Evolutionary conservation across 2,329 filamentous ascomycete species (phyloP).

Genomic region (Botrytis fragariae): DNA sequence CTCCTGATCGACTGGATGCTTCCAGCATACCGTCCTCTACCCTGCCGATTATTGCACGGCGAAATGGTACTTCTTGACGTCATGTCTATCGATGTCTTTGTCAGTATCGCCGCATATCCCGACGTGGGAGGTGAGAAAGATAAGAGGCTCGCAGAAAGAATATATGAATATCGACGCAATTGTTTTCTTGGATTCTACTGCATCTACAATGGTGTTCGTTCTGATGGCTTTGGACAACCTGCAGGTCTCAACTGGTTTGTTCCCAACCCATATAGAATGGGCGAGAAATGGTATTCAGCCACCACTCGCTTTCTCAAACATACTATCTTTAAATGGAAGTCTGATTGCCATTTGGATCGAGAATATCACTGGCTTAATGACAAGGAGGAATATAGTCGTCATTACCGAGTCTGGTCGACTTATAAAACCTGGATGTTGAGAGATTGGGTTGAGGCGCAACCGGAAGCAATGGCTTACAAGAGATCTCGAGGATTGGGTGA

Average conservation of each 20-base stretch:
- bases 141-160: not conserved
- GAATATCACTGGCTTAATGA: not conserved
- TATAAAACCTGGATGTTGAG: not conserved
- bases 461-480: not conserved
- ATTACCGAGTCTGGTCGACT: not conserved
- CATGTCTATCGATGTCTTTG: not conserved
- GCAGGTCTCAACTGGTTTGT: not conserved
- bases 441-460: constrained; percentile 4
- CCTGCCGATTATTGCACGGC: not conserved
- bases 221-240: accelerated
- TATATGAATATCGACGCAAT: accelerated
- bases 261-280: not conserved
- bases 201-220: not conserved
- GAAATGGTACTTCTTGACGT: accelerated
- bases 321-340: not conserved
- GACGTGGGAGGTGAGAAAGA: not conserved
- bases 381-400: accelerated
- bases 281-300: not conserved
- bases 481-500: not conserved
- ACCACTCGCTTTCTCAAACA: not conserved
- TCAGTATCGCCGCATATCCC: not conserved
- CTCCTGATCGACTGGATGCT: not conserved
- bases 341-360: not conserved
- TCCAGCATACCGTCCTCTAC: not conserved
- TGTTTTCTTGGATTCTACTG: accelerated